Conservation (phyloP, 1,139 yeast species). For the Saccharomyces pastorianus region DNA sequence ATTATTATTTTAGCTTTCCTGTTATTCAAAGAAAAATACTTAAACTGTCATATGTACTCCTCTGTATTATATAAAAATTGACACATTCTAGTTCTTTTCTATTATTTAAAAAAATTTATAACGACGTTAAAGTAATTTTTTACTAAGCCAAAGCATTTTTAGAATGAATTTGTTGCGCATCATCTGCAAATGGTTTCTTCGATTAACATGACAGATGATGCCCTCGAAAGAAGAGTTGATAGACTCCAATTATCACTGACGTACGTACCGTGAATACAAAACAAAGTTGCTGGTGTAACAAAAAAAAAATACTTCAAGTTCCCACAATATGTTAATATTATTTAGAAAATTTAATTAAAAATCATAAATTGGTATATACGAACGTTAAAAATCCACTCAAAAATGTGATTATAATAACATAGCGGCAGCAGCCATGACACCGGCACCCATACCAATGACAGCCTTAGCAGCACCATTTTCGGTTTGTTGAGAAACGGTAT, state of each 20-base stretch:
- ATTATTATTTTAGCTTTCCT: neutral
- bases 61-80: neutral
- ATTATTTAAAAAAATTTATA: too few relatives aligned
- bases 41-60: neutral
- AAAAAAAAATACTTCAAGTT: neutral
- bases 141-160: neutral
- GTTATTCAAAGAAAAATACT: neutral
- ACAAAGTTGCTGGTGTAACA: neutral
- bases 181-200: neutral
- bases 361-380: neutral
- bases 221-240: neutral
- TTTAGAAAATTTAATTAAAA: neutral
- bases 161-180: neutral
- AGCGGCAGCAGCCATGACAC: constrained; percentile 3
- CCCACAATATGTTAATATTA: neutral
- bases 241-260: too few relatives aligned
- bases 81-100: neutral
- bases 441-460: constrained; percentile 7
- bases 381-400: neutral
- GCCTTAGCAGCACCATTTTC: constrained; percentile 1
- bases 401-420: neutral
- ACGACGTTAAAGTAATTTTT: neutral
- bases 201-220: neutral
- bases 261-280: neutral
- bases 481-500: neutral